Conservation (phyloP, 2,329 filamentous ascomycete genomes). For the Trichoderma atroviride region DNA sequence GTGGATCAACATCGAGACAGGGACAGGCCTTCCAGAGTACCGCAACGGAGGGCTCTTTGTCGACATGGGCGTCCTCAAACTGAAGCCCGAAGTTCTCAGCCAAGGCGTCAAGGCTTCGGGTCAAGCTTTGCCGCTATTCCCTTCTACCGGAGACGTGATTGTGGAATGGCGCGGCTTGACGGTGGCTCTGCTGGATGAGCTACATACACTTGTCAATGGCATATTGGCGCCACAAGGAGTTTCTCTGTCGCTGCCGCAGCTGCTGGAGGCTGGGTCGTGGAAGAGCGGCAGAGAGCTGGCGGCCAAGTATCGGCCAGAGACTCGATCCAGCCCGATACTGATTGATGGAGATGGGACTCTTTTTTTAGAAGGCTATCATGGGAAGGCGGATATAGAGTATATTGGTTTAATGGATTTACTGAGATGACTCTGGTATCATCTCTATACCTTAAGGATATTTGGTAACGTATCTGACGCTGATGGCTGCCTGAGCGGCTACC, state of each 20-base stretch:
- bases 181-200: constrained; percentile 56
- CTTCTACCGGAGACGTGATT: constrained; percentile 58
- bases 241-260: constrained; percentile 50
- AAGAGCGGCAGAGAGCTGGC: constrained; percentile 77
- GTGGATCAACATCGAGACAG: constrained; percentile 56
- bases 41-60: constrained; percentile 72
- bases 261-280: constrained; percentile 58
- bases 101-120: constrained; percentile 48
- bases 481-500: background rate
- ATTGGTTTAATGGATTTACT: background rate
- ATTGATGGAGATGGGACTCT: constrained; percentile 81
- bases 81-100: constrained; percentile 50
- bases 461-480: background rate
- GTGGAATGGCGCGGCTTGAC: constrained; percentile 65
- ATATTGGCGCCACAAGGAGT: constrained; percentile 41
- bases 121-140: constrained; percentile 53
- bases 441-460: background rate
- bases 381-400: background rate
- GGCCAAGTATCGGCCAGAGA: constrained; percentile 75
- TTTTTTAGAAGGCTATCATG: constrained; percentile 61
- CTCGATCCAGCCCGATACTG: constrained; percentile 81
- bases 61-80: constrained; percentile 56
- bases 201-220: constrained; percentile 48
- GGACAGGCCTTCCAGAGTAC: constrained; percentile 72
- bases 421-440: background rate